A percentile compares a stretch with the other conserved stretches of the same genome.
Evolutionary conservation across 2,329 filamentous ascomycete species (phyloP).

Genomic region (Aspergillus chevalieri): DNA sequence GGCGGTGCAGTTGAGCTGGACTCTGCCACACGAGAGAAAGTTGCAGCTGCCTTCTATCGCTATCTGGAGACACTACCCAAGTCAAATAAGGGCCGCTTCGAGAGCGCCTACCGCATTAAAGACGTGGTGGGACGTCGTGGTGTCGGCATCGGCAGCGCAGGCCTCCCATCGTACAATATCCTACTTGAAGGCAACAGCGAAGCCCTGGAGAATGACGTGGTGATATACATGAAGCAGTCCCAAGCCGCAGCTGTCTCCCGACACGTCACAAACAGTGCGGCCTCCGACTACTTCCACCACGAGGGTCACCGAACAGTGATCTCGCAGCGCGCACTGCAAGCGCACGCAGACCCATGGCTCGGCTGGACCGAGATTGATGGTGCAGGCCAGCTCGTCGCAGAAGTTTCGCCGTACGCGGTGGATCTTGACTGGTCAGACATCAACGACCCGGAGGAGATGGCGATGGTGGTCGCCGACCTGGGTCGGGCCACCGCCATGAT

Average conservation of each 20-base stretch:
- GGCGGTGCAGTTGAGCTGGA: constrained; percentile 9
- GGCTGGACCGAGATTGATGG: constrained; percentile 16
- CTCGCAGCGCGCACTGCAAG: constrained; percentile 14
- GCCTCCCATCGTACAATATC: constrained; percentile 14
- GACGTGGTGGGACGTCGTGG: constrained; percentile 14
- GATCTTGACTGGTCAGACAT: constrained; percentile 16
- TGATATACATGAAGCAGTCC: constrained; percentile 15
- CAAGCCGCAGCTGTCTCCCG: constrained; percentile 6
- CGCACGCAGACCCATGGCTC: constrained; percentile 13
- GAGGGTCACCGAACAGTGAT: constrained; percentile 15
- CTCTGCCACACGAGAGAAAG: constrained; percentile 6
- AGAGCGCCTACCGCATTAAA: constrained; percentile 3
- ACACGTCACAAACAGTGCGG: constrained; percentile 8
- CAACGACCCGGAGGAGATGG: constrained; percentile 10
- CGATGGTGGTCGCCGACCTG: constrained; percentile 9
- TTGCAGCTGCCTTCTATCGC: constrained; percentile 5
- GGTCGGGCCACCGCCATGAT: constrained; percentile 14
- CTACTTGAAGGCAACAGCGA: constrained; percentile 13
- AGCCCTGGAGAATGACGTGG: constrained; percentile 13
- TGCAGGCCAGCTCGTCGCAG: constrained; percentile 14
- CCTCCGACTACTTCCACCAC: constrained; percentile 9
- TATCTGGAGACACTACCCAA: constrained; percentile 10
- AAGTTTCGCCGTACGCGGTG: constrained; percentile 15
- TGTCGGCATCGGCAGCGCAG: constrained; percentile 12
- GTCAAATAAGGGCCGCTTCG: not conserved